Evolutionary conservation across 2,329 filamentous ascomycete species (phyloP).

Genomic region (Cadophora sp.): DNA sequence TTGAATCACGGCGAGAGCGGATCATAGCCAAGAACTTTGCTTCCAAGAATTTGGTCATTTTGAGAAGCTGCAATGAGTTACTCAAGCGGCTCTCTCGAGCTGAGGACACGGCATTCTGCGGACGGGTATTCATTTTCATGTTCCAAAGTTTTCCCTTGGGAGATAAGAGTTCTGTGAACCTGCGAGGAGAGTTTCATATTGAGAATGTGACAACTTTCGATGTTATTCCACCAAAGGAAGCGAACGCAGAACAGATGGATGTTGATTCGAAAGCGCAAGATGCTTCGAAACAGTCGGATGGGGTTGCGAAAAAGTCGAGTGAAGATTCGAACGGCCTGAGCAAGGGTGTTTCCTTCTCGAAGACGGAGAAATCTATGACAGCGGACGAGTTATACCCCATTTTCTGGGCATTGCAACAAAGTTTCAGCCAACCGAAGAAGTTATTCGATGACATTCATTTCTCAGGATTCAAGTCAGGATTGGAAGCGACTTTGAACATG

Average conservation of each 20-base stretch:
- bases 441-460: constrained; percentile 79
- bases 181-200: constrained; percentile 92
- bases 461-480: constrained; percentile 64
- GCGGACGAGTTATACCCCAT: constrained; percentile 81
- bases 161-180: constrained; percentile 96
- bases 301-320: constrained; percentile 36
- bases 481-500: constrained; percentile 69
- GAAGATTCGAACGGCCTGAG: constrained; percentile 44
- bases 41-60: constrained; percentile 85
- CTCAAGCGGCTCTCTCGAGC: constrained; percentile 92
- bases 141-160: constrained; percentile 97
- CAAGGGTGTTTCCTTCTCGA: constrained; percentile 53
- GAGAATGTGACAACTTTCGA: constrained; percentile 94
- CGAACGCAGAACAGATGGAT: constrained; percentile 65
- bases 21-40: constrained; percentile 83
- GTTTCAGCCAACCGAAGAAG: constrained; percentile 87
- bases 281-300: constrained; percentile 21
- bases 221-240: constrained; percentile 50
- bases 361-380: constrained; percentile 61
- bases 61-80: constrained; percentile 95
- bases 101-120: constrained; percentile 96
- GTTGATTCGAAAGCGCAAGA: constrained; percentile 55
- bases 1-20: constrained; percentile 89
- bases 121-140: constrained; percentile 96
- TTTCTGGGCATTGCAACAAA: constrained; percentile 93